Conservation (phyloP, 108 stramenopile species). For the Cyclotella baltica region DNA sequence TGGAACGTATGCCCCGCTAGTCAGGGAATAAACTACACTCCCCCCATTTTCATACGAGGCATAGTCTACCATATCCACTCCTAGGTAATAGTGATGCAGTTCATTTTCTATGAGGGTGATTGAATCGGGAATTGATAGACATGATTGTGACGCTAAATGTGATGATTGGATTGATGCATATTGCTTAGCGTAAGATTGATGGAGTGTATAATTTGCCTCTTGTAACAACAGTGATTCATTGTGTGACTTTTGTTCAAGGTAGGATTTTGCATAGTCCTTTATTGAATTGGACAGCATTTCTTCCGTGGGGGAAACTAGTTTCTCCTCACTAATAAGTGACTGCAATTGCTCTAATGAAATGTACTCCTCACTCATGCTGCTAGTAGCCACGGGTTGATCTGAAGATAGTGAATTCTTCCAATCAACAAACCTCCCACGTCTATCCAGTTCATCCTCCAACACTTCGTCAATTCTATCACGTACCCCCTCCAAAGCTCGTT, state of each 20-base stretch:
- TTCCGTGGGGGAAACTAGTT: not conserved
- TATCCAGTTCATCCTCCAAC: conserved; percentile 3
- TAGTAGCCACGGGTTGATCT: not conserved
- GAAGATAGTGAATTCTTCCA: not conserved
- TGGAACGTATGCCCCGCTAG: conserved; percentile 24
- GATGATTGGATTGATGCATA: not conserved
- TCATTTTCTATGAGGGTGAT: conserved; percentile 23
- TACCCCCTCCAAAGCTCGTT: not conserved
- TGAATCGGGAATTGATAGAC: conserved; percentile 9
- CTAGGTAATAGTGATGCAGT: not conserved
- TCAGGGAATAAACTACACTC: conserved; percentile 23
- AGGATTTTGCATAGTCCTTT: not conserved
- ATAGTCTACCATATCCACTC: conserved; percentile 14
- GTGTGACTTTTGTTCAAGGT: not conserved
- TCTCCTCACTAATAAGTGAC: not conserved
- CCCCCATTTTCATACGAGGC: conserved; percentile 29
- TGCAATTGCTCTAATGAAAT: not conserved
- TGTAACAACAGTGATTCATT: not conserved
- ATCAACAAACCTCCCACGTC: not conserved
- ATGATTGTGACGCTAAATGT: not conserved
- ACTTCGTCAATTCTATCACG: not conserved
- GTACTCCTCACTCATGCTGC: not conserved
- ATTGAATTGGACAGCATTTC: not conserved
- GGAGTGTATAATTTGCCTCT: not conserved
- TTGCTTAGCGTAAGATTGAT: not conserved